phyloP scores from a whole-genome alignment of 2,329 filamentous ascomycete genomes.

The Xylariales sp. region DNA sequence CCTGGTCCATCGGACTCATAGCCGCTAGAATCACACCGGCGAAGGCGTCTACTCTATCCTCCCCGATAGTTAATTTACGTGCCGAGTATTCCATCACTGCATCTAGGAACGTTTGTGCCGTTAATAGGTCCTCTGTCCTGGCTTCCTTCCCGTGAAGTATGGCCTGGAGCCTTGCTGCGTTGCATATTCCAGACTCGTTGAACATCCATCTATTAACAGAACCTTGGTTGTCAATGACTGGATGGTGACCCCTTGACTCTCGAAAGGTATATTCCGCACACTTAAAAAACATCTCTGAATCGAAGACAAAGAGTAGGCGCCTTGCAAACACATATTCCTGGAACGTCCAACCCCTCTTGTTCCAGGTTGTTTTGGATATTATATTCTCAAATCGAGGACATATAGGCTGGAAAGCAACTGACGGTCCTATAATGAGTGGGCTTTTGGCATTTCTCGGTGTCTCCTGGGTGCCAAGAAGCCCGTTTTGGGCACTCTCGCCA shows the following conservation, averaged over 20 bases:
- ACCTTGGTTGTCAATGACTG: not conserved
- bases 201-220: not conserved
- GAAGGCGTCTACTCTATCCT: constrained; percentile 9
- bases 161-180: not conserved
- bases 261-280: not conserved
- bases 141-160: not conserved
- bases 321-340: constrained; percentile 6
- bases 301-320: not conserved
- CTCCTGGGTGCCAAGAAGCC: constrained; percentile 10
- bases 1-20: not conserved
- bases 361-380: not conserved
- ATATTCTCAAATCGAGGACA: not conserved
- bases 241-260: not conserved
- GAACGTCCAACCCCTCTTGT: constrained; percentile 9
- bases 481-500: constrained; percentile 8
- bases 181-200: not conserved
- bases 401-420: not conserved
- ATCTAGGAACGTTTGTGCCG: not conserved
- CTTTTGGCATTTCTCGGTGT: constrained; percentile 1
- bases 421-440: not conserved
- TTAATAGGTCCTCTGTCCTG: not conserved
- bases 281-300: constrained; percentile 3
- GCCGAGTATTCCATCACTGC: not conserved
- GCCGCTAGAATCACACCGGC: constrained; percentile 1
- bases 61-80: not conserved